phyloP scores from a whole-genome alignment of 495 filamentous ascomycete genomes.

The Parathielavia appendiculata region DNA sequence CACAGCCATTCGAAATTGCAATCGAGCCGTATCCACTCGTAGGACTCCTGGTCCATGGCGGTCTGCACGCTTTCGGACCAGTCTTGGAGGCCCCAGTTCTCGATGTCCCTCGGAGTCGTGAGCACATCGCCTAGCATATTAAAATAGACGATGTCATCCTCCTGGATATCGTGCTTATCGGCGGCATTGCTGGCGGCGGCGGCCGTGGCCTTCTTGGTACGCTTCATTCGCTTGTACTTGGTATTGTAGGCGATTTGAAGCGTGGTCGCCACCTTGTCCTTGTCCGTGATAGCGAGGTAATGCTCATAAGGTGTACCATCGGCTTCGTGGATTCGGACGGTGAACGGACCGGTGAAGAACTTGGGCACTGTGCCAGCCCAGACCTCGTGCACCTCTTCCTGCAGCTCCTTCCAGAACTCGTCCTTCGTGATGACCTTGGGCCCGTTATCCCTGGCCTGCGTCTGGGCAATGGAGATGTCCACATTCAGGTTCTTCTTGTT shows the following conservation, averaged over 20 bases:
- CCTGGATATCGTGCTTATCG: conserved; percentile 67
- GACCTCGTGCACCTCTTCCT: conserved; percentile 67
- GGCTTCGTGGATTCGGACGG: conserved; percentile 94
- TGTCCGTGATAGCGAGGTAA: conserved; percentile 89
- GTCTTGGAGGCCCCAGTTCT: conserved; percentile 77
- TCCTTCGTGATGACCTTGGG: conserved; percentile 51
- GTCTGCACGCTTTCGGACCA: conserved; percentile 84
- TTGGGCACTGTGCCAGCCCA: conserved; percentile 65
- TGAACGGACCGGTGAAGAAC: conserved; percentile 92
- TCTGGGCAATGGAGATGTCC: conserved; percentile 84
- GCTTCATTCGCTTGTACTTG: conserved; percentile 96
- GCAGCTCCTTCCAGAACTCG: conserved; percentile 74
- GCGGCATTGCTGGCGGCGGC: conserved; percentile 42
- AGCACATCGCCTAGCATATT: conserved; percentile 93
- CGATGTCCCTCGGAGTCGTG: conserved; percentile 70
- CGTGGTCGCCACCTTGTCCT: conserved; percentile 52
- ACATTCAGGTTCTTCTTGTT: conserved; percentile 97
- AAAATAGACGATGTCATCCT: conserved; percentile 89
- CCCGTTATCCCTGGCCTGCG: conserved; percentile 47
- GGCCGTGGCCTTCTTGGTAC: conserved; percentile 76
- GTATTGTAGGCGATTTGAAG: conserved; percentile 98
- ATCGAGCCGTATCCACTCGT: conserved; percentile 98
- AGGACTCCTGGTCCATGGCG: conserved; percentile 89
- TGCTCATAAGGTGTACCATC: conserved; percentile 99
- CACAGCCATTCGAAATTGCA: conserved; percentile 98